phyloP scores from a whole-genome alignment of 768 basidiomycete genomes.

The Exsudoporus frostii region DNA sequence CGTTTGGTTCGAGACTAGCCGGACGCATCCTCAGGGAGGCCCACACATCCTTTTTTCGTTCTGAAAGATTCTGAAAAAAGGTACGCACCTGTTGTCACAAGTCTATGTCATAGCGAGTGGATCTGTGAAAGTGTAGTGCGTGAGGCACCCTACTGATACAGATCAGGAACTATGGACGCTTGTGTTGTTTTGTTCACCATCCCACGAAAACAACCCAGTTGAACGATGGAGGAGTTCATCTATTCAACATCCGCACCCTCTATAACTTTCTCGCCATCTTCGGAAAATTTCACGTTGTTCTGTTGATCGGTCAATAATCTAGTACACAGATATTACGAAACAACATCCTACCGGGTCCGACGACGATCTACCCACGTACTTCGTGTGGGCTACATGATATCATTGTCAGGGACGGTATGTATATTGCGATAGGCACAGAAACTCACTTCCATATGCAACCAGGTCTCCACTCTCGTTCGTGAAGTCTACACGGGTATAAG shows the following conservation, averaged over 20 bases:
- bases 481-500: slow-evolving; percentile 81
- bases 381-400: slow-evolving; percentile 65
- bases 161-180: background rate
- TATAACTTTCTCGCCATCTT: slow-evolving; percentile 69
- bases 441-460: slow-evolving; percentile 80
- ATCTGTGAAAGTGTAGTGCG: too few relatives aligned
- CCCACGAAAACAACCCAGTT: background rate
- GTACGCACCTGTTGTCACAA: background rate
- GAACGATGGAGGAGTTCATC: background rate
- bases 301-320: slow-evolving; percentile 24
- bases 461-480: slow-evolving; percentile 59
- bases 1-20: too few relatives aligned
- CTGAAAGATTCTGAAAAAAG: background rate
- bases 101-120: background rate
- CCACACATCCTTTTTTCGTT: background rate
- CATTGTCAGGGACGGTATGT: background rate
- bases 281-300: slow-evolving; percentile 76
- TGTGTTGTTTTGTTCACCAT: background rate
- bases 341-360: slow-evolving; percentile 36
- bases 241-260: slow-evolving; percentile 43
- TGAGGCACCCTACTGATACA: background rate
- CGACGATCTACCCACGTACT: slow-evolving; percentile 73
- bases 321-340: background rate
- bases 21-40: too few relatives aligned
- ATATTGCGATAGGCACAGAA: too few relatives aligned